Percentiles rank a stretch among this genome's conserved stretches.
Conservation (phyloP, 495 filamentous ascomycete species). For the Podospora pseudocomata region DNA sequence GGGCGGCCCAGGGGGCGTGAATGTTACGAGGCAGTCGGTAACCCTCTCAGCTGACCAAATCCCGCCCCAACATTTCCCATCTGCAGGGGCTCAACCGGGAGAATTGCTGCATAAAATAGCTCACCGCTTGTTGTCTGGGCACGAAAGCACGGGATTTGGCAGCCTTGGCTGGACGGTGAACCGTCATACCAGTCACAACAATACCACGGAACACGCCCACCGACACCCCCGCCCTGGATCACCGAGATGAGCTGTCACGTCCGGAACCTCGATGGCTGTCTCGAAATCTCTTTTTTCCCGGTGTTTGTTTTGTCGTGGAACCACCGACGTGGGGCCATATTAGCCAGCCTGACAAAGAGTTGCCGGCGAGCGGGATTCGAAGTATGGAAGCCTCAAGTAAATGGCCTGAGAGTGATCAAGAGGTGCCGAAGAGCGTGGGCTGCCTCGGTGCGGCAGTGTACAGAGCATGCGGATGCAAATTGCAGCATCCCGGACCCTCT, state of each 20-base stretch:
- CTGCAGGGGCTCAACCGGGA: conserved; percentile 30
- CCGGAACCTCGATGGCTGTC: background rate
- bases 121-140: conserved; percentile 31
- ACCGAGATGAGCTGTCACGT: background rate
- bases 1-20: conserved; percentile 13
- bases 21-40: conserved; percentile 4
- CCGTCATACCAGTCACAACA: background rate
- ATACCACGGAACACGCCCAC: conserved; percentile 1
- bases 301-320: background rate
- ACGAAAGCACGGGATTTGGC: conserved; percentile 15
- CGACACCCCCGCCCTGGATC: background rate
- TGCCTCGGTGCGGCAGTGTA: background rate
- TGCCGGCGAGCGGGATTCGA: background rate
- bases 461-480: background rate
- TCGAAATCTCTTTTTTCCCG: background rate
- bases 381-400: background rate
- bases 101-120: conserved; percentile 31
- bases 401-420: background rate
- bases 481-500: conserved; percentile 6
- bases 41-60: conserved; percentile 30
- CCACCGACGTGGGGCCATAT: conserved; percentile 3
- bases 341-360: background rate
- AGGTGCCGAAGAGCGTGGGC: background rate
- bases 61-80: conserved; percentile 25
- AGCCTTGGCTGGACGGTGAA: conserved; percentile 11